Conservation (phyloP, 441 rosid genomes). For the Eugenia klotzschiana region DNA sequence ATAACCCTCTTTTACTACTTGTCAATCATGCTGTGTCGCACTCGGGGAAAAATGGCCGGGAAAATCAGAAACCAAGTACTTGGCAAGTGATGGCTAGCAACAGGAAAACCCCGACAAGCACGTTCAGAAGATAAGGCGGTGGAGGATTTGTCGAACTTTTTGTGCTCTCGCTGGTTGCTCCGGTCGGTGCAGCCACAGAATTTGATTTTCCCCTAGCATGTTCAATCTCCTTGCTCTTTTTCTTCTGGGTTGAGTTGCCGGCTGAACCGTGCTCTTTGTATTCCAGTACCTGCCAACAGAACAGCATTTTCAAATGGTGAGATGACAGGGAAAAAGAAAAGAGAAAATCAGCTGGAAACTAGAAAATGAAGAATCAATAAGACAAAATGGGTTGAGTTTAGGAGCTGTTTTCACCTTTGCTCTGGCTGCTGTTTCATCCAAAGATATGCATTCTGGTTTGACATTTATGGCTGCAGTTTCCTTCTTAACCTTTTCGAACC, state of each 20-base stretch:
- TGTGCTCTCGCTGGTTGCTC: background rate
- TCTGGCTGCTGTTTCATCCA: background rate
- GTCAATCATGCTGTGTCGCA: background rate
- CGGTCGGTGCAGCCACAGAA: background rate
- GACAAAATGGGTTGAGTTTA: background rate
- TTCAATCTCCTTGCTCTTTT: background rate
- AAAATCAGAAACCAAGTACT: background rate
- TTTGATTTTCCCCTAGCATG: background rate
- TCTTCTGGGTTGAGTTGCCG: background rate
- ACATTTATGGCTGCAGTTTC: background rate
- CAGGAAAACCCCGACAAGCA: background rate
- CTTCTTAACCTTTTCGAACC: background rate
- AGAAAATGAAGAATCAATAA: background rate
- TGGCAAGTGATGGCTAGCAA: background rate
- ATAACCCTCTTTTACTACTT: too few species aligned
- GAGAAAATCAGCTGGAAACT: too few species aligned
- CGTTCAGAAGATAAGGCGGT: background rate
- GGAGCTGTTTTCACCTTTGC: background rate
- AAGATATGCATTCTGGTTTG: background rate
- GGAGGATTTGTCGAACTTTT: background rate
- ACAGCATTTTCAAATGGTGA: too few species aligned
- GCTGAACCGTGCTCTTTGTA: background rate
- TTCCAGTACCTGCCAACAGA: background rate
- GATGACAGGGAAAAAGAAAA: too few species aligned
- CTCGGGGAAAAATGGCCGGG: background rate